Base-by-base conservation (phyloP, 208 protist genomes). In the Porcisia hertigi region DNA sequence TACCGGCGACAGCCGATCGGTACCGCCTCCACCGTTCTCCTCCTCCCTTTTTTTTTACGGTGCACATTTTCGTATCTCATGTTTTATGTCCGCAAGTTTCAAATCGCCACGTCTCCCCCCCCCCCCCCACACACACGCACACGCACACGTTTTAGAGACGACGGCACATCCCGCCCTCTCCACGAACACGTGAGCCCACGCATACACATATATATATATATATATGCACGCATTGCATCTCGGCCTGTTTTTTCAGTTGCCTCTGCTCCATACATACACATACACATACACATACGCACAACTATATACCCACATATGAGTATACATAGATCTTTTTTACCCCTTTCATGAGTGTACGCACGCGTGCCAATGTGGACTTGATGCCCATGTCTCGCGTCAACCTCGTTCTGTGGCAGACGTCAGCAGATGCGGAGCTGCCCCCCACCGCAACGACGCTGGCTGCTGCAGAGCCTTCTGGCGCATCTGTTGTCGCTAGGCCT, bases 261-360 rank as follows among this genome's bases (percentile, higher is more conserved):
- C 23, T 30, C 5, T 25, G 23, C 67, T 41, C 5, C 11, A 25
- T 30, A n/a, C 34, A 34, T 12, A 49, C 34, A 47, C 34, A 47
- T n/a, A 63, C 54, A 62, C 25, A 30, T n/a, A 63, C 69, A 36
- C 53, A 73, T 9, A 2, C 16, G 8, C 18, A 62, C 2, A 16
- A 16, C 7, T 11, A 14, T 25, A 71, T 8, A 34, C 25, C 6
- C 45, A 23, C 23, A 36, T 4, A 49, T 25, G 23, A 2, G 9
- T 45, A 20, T 7, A 8, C 23, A 23, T 65, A 16, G 36, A 36
- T 63, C 9, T 23, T 25, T 36, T 73, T 64, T 67, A 30, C 20
- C 20, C 63, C 23, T 9, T 67, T n/a, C 63, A 67, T 67, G 63
- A 20, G 63, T 25, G 30, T 57, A 43, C 66, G 55, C 49, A 20